A percentile compares a stretch with the other conserved stretches of the same genome.
Conservation (phyloP, 73 alveolate genomes). For the Paramecium pentaurelia region DNA sequence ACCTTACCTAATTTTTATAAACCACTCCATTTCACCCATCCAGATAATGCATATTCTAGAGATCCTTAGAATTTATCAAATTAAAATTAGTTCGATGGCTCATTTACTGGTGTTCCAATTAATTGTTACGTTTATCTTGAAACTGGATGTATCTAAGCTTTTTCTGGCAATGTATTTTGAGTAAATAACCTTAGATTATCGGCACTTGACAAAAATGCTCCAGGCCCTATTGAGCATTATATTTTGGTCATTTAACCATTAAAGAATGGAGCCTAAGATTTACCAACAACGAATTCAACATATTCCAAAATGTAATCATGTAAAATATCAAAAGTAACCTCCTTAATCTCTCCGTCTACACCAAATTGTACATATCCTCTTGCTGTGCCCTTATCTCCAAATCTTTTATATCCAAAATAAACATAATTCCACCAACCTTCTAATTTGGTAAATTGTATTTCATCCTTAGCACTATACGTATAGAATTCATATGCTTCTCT, state of each 20-base stretch:
- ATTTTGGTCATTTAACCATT: constrained; percentile 22
- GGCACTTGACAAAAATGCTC: neutral
- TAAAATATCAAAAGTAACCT: neutral
- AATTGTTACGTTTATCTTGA: neutral
- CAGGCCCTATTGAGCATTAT: constrained; percentile 22
- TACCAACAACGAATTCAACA: constrained; percentile 36
- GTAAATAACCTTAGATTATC: neutral
- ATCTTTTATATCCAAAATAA: constrained; percentile 27
- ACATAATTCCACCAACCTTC: constrained; percentile 43
- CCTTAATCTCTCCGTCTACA: neutral
- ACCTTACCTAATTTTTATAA: neutral
- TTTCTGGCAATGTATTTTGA: neutral
- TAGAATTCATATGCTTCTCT: constrained; percentile 29
- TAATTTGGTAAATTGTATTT: neutral
- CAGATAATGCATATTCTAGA: constrained; percentile 1
- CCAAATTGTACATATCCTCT: constrained; percentile 36
- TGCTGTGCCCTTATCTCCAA: constrained; percentile 30
- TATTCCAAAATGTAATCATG: neutral
- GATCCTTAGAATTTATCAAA: constrained; percentile 36
- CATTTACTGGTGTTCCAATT: neutral
- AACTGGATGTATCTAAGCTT: constrained; percentile 20
- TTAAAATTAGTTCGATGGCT: neutral
- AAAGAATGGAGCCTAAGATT: constrained; percentile 18
- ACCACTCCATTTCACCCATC: constrained; percentile 52
- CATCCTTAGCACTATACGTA: constrained; percentile 17